Evolutionary conservation across 1,139 yeast species (phyloP).

Genomic region (Nakaseomyces nivariensis): DNA sequence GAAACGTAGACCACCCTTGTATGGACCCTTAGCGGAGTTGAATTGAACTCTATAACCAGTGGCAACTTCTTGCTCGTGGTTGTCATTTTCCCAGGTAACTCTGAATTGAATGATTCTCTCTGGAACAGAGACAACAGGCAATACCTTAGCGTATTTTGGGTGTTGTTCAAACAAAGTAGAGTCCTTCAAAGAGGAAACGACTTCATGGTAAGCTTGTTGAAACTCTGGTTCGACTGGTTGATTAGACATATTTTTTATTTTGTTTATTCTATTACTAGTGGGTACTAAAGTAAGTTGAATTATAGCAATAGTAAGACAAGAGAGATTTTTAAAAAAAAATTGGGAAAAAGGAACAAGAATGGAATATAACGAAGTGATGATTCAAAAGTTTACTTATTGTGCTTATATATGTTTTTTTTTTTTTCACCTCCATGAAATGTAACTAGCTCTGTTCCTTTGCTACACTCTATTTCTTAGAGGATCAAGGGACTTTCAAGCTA

Average conservation of each 20-base stretch:
- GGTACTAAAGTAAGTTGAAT: too few species aligned
- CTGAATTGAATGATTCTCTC: slow-evolving; percentile 95
- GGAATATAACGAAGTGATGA: not conserved
- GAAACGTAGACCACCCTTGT: slow-evolving; percentile 97
- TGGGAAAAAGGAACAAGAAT: too few species aligned
- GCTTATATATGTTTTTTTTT: not conserved
- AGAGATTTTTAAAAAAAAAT: too few species aligned
- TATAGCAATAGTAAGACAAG: not conserved
- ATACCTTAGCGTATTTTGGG: slow-evolving; percentile 83
- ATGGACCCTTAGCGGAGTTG: slow-evolving; percentile 97
- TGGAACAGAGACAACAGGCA: slow-evolving; percentile 87
- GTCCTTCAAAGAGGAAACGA: slow-evolving; percentile 77
- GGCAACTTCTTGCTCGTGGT: slow-evolving; percentile 85
- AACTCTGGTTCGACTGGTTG: slow-evolving; percentile 74
- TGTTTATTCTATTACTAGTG: not conserved
- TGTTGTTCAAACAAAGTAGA: slow-evolving; percentile 81
- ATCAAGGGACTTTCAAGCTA: too few species aligned
- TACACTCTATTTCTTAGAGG: too few species aligned
- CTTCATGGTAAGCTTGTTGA: slow-evolving; percentile 96
- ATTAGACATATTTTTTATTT: slow-evolving; percentile 1
- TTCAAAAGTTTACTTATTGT: not conserved
- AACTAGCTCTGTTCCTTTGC: too few species aligned
- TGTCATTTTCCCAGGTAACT: slow-evolving; percentile 96
- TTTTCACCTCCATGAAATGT: not conserved
- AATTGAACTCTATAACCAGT: slow-evolving; percentile 97